Percentiles rank a stretch among this genome's conserved stretches.
Conservation (phyloP, 768 basidiomycete species). For the Lentinula lateritia region DNA sequence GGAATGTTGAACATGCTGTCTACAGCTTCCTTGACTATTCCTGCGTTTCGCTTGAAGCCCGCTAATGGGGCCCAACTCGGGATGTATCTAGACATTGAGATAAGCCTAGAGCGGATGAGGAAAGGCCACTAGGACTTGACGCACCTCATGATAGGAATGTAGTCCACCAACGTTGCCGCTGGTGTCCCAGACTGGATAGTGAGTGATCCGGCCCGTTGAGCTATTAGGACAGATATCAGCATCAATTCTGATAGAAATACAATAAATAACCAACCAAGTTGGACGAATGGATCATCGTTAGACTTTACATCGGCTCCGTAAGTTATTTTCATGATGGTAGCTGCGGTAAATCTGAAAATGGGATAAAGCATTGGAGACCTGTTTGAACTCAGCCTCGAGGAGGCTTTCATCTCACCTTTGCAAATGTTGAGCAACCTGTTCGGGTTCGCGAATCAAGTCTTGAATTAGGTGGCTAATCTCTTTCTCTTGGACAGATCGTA, state of each 20-base stretch:
- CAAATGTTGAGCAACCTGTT: conserved; percentile 35
- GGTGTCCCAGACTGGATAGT: conserved; percentile 42
- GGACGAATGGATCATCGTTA: conserved; percentile 37
- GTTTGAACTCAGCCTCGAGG: background rate
- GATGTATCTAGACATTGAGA: conserved; percentile 28
- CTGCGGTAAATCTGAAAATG: conserved; percentile 35
- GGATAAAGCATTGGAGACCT: background rate
- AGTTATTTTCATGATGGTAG: conserved; percentile 42
- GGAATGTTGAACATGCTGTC: conserved; percentile 45
- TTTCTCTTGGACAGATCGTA: conserved; percentile 37
- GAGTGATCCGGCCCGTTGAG: conserved; percentile 39
- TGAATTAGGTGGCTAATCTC: conserved; percentile 37
- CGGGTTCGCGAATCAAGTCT: conserved; percentile 31
- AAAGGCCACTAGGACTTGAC: conserved; percentile 2
- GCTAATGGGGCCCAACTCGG: conserved; percentile 47
- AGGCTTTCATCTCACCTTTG: conserved; percentile 25
- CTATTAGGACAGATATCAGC: conserved; percentile 19
- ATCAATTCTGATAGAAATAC: background rate
- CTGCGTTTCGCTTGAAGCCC: conserved; percentile 40
- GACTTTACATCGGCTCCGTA: conserved; percentile 42
- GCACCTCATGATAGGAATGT: conserved; percentile 39
- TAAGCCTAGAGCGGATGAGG: background rate
- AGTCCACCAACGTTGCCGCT: conserved; percentile 43
- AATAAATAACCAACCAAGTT: conserved; percentile 26
- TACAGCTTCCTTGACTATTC: conserved; percentile 36